Evolutionary conservation across 257 asterid genomes (phyloP).

Genomic region (Orobanche coerulescens): DNA sequence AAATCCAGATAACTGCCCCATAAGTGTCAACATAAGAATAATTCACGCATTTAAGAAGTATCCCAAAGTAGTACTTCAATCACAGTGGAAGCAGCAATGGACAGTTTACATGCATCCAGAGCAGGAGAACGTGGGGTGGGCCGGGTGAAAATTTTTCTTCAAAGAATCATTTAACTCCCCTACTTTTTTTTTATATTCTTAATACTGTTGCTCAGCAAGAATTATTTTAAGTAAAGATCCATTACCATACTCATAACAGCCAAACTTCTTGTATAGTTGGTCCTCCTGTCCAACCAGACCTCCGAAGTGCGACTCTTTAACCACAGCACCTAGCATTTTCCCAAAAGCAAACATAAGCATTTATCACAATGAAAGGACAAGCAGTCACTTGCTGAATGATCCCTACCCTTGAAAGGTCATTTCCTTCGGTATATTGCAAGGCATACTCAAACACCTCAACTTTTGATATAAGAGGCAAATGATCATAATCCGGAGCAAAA

Average conservation of each 20-base stretch:
- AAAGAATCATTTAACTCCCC: too few relatives aligned
- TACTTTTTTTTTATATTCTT: too few relatives aligned
- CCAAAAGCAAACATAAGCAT: conserved; percentile 23
- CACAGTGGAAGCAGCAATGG: too few relatives aligned
- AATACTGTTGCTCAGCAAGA: too few relatives aligned
- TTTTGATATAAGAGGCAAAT: conserved; percentile 85
- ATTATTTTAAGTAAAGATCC: conserved; percentile 14
- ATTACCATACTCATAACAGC: conserved; percentile 99
- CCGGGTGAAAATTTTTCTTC: too few relatives aligned
- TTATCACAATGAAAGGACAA: conserved; percentile 14
- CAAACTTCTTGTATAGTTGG: conserved; percentile 94
- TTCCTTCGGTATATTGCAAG: conserved; percentile 88
- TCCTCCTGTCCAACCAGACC: conserved; percentile 96
- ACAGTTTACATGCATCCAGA: too few relatives aligned
- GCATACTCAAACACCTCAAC: conserved; percentile 99
- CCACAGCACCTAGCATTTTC: conserved; percentile 78
- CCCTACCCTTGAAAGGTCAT: conserved; percentile 87
- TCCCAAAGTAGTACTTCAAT: background rate
- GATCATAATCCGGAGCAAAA: conserved; percentile 96
- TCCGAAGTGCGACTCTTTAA: conserved; percentile 99
- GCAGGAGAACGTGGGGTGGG: too few relatives aligned
- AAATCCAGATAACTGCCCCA: too few relatives aligned
- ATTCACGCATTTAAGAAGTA: too few relatives aligned
- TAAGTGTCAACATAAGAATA: too few relatives aligned
- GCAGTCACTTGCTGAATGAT: conserved; percentile 4